Evolutionary conservation across 2,329 filamentous ascomycete species (phyloP), one percentile per base, ranked within the genome.

Genomic region (Colletotrichum godetiae): DNA sequence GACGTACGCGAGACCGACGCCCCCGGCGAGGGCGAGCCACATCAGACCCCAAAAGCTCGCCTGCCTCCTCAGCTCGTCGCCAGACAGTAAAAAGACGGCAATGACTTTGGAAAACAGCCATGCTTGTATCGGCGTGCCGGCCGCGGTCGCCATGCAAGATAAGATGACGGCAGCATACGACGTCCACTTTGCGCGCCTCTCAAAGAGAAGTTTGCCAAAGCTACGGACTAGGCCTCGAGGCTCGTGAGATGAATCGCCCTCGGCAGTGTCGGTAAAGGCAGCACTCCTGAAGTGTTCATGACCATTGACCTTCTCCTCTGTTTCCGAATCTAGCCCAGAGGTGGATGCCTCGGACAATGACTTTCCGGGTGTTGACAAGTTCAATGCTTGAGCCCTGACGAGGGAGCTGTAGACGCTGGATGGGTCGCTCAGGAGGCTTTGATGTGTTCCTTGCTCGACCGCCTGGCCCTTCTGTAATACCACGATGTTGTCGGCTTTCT

Each of bases 401-500:
- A 80, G 35, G 5, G 63, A 67, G 1, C 73, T 75, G 35, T 80
- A 80, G 0, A 77, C 75, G 1, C 79, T 75, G 0, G 67, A 68
- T 7, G 61, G 31, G n/a, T 68, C 58, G 13, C 29, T 24, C 68
- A 74, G 62, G 4, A 80, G 78, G 55, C 72, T 68, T 5, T 72
- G 59, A 52, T 76, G 73, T 4, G 75, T 76, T 13, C 65, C 80
- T 63, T 80, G 77, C 67, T 86, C 85, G 72, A 88, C 88, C 0
- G 87, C 79, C 19, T 84, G 83, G 53, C 63, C 80, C 29, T 78
- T 77, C 63, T 86, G 85, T 72, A 88, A 87, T 0, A 88, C 80
- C n/a, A 87, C 76, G 2, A 82, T 78, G 15, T 35, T 61, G 58
- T 80, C 76, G 33, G 87, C 81, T 46, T 84, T 78, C 35, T 81